Evolutionary conservation across 2,329 filamentous ascomycete genomes (phyloP), one percentile per base, ranked within the genome.

Genomic region (Botrytis deweyae): DNA sequence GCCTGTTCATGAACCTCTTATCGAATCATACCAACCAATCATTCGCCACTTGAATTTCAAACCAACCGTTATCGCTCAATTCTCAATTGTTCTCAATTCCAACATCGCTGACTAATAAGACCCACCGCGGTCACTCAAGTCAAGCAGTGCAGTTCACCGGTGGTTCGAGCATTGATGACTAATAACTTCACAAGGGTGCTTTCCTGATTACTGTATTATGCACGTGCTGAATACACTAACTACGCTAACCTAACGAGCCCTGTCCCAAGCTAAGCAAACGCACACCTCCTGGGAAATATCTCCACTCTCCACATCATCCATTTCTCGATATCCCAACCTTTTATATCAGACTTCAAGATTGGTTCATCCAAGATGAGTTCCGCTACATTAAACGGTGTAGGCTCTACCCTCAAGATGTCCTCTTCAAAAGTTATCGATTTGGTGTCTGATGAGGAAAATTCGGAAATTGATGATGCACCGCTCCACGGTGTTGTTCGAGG

Each of bases 361-460:
- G 65, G 65, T 7, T 33, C 20, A 55, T 12, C 18, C 49, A 69
- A 42, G 1, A 58, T 69, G 66, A 59, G 38, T 58, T 69, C 66
- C 38, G 40, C 71, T 61, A 49, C 63, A 29, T 46, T 72, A 44
- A 44, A 67, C 33, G 49, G 52, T 62, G 64, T 61, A 68, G 63
- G 33, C 38, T 38, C 38, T 46, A 29, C 36, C 52, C 33, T 49
- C 59, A 63, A 67, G 63, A 33, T 33, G 64, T 36, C 74, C 75
- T n/a, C 67, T 74, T 46, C 64, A 25, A 59, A 61, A 33, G 22
- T 62, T 33, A 68, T 72, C 40, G n/a, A 72, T 46, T 52, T 72
- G 49, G n/a, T 52, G 16, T 46, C 63, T 29, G 52, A 69, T 49
- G 49, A 59, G 61, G 71, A 69, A 20, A 25, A 49, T 58, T 67